Evolutionary conservation across 2,329 filamentous ascomycete species (phyloP).

Genomic region (Aspergillus calidoustus): DNA sequence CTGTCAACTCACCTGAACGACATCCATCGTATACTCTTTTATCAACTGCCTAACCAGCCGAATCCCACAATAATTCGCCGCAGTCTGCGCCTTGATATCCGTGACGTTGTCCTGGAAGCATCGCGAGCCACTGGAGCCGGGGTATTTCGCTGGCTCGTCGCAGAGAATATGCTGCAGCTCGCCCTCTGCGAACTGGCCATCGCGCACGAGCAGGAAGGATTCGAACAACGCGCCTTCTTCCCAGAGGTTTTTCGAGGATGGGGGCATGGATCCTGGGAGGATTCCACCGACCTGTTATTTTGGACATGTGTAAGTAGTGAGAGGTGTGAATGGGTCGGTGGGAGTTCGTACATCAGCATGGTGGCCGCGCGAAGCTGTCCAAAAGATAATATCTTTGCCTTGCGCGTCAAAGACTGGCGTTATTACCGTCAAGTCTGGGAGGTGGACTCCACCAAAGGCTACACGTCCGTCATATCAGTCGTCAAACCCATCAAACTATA

Average conservation of each 20-base stretch:
- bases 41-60: slow-evolving; percentile 75
- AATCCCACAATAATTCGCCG: slow-evolving; percentile 85
- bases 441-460: neutral
- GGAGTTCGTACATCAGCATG: slow-evolving; percentile 64
- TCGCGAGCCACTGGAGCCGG: slow-evolving; percentile 77
- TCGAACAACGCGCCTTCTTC: slow-evolving; percentile 54
- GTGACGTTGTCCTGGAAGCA: slow-evolving; percentile 83
- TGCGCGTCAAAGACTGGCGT: slow-evolving; percentile 73
- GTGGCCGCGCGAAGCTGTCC: slow-evolving; percentile 78
- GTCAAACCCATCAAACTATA: slow-evolving; percentile 70
- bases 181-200: slow-evolving; percentile 78
- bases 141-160: slow-evolving; percentile 72
- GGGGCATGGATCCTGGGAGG: slow-evolving; percentile 81
- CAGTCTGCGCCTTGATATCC: slow-evolving; percentile 84
- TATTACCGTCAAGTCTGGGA: slow-evolving; percentile 53
- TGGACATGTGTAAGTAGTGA: too few species aligned
- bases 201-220: slow-evolving; percentile 68
- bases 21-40: slow-evolving; percentile 76
- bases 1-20: slow-evolving; percentile 64
- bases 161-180: slow-evolving; percentile 73
- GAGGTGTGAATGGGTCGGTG: too few species aligned
- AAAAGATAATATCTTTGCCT: slow-evolving; percentile 73
- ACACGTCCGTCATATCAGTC: neutral
- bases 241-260: slow-evolving; percentile 52
- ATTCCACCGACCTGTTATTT: slow-evolving; percentile 70